Evolutionary conservation across 2,329 filamentous ascomycete species (phyloP).

Genomic region (Orbilia javanica): DNA sequence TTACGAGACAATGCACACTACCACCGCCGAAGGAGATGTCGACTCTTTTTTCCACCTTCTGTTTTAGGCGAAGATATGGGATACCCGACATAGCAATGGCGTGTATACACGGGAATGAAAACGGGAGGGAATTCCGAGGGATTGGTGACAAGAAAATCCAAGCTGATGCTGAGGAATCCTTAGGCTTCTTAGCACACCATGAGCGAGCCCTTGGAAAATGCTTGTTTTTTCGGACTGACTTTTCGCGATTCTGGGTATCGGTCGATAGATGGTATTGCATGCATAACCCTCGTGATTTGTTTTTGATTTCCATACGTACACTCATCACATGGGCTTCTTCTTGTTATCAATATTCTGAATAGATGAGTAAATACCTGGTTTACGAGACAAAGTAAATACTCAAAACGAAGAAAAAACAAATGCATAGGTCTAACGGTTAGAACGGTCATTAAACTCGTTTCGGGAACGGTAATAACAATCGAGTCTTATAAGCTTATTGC

Average conservation of each 20-base stretch:
- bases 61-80: conserved; percentile 38
- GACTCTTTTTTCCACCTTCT: conserved; percentile 41
- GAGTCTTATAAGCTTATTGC: too few relatives aligned
- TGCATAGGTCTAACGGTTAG: not conserved
- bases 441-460: not conserved
- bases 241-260: not conserved
- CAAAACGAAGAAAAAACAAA: too few relatives aligned
- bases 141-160: conserved; percentile 31
- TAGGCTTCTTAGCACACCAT: conserved; percentile 17
- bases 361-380: too few relatives aligned
- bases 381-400: too few relatives aligned
- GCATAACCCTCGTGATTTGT: not conserved
- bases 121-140: conserved; percentile 36
- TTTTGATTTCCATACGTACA: not conserved
- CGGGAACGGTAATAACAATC: not conserved
- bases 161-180: conserved; percentile 44
- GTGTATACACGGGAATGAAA: conserved; percentile 8
- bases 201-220: conserved; percentile 46
- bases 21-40: not conserved
- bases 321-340: too few relatives aligned
- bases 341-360: too few relatives aligned
- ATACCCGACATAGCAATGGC: not conserved
- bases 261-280: conserved; percentile 1
- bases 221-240: conserved; percentile 21
- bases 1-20: too few relatives aligned